These are phyloP conservation scores for Mortierella polycephala DNA, from an alignment of 371 early-diverging fungal species.

Conservation along the genomic window DNA sequence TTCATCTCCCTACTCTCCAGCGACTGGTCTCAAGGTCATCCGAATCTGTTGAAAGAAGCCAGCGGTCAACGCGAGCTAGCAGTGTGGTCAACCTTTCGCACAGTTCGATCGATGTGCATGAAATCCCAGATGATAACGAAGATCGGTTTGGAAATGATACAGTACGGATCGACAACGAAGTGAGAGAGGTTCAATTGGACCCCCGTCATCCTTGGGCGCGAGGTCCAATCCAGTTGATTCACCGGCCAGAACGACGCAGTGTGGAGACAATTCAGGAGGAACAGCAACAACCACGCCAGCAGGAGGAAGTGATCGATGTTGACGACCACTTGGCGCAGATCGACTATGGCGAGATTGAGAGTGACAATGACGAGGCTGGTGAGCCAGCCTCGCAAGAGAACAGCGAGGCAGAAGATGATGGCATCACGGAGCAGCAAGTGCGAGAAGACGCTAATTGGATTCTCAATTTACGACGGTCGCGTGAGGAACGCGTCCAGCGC, in stretches of 20 bases:
- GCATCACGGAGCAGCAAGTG: conserved; percentile 19
- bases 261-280: conserved; percentile 12
- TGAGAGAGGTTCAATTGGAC: conserved; percentile 37
- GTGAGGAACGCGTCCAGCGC: not conserved
- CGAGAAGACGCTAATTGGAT: conserved; percentile 17
- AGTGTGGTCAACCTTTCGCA: not conserved
- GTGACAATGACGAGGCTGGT: conserved; percentile 50
- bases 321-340: conserved; percentile 31
- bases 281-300: conserved; percentile 9
- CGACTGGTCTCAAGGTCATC: conserved; percentile 39
- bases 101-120: conserved; percentile 25
- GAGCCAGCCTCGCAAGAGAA: conserved; percentile 10
- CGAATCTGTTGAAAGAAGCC: conserved; percentile 31
- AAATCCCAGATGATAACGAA: conserved; percentile 29
- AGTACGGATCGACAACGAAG: conserved; percentile 38
- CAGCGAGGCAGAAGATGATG: conserved; percentile 24
- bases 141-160: conserved; percentile 33
- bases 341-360: conserved; percentile 30
- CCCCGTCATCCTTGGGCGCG: conserved; percentile 43
- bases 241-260: conserved; percentile 10
- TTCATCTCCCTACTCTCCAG: conserved; percentile 33
- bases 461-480: conserved; percentile 22
- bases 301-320: conserved; percentile 20
- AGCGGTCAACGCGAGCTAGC: conserved; percentile 4
- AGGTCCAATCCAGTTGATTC: conserved; percentile 42